Evolutionary conservation across 164 flowering plant species (phyloP), one percentile per base, ranked within the genome.

Genomic region (Nymphaea thermarum): DNA sequence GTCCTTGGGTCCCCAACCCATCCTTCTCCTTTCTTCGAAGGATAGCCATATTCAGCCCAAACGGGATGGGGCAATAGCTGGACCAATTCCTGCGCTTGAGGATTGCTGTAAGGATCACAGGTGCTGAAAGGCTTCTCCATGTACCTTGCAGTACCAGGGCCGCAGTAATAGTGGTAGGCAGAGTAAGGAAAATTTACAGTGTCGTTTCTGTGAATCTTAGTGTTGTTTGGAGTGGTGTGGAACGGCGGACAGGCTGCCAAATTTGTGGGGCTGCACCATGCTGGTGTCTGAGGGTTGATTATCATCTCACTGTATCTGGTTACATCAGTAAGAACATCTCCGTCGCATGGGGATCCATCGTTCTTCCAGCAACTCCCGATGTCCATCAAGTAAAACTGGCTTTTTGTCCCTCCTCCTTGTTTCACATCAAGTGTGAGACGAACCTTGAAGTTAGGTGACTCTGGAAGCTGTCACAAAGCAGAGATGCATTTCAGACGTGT

Each of bases 21-120:
- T 15, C 94, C 94, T 36, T 86, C 79, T 10, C 96, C 94, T 67
- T 78, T 69, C 43, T 77, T 84, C 14, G 82, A 74, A 1, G 96
- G 96, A 66, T 86, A 90, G 11, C 96, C 96, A 70, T 86, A 85
- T 5, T 77, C 84, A 6, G 80, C 90, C 96, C 96, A 88, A 57
- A 80, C 73, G 3, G 89, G 90, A 63, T 90, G 96, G 43, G 96
- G 92, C 69, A 90, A 75, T 70, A 88, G 66, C 77, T 90, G 94
- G 59, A 88, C 81, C 5, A 90, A 55, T 74, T 90, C 96, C 70
- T 90, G 93, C 43, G 90, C 83, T 53, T 90, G 96, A 53, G 96
- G 96, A 72, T 90, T 90, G 78, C 94, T 86, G 71, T 90, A 90
- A 59, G 96, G 96, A 72, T 90, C 96, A 78, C 96, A 90, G n/a